These are phyloP conservation scores for Iberis pinnata DNA, from an alignment of 345 rosid species.

Conservation along the genomic window DNA sequence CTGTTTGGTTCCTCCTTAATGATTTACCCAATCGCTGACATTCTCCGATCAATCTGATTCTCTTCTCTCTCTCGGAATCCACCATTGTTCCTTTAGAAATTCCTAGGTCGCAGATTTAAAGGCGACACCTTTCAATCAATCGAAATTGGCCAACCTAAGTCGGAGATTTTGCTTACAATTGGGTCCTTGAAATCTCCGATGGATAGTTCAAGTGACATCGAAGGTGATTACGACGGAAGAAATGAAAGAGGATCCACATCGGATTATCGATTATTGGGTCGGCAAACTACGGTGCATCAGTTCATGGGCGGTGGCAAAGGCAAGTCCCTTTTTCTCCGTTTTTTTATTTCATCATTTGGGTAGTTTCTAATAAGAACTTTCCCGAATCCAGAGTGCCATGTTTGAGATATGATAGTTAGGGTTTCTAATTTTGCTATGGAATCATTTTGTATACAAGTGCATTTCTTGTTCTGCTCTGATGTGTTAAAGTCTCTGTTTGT, in stretches of 20 bases:
- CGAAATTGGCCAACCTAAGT: neutral
- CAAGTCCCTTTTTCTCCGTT: neutral
- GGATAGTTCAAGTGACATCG: slow-evolving; percentile 31
- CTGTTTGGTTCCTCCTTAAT: slow-evolving; percentile 12
- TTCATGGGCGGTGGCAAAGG: slow-evolving; percentile 50
- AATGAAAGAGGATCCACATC: slow-evolving; percentile 23
- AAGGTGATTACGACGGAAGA: slow-evolving; percentile 28
- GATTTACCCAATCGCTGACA: neutral
- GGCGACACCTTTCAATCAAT: too few species aligned
- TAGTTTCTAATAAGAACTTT: neutral
- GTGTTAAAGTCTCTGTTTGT: slow-evolving; percentile 4
- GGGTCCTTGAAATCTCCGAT: slow-evolving; percentile 12
- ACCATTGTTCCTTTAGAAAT: neutral
- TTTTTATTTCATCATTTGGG: too few species aligned
- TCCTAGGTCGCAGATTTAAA: slow-evolving; percentile 8
- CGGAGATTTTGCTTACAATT: neutral
- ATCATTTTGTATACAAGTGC: too few species aligned
- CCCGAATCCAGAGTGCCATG: neutral
- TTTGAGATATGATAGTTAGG: slow-evolving; percentile 6
- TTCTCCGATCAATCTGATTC: slow-evolving; percentile 15
- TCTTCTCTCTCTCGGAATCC: neutral
- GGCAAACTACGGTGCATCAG: slow-evolving; percentile 36
- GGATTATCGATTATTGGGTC: slow-evolving; percentile 34
- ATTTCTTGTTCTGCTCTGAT: too few species aligned
- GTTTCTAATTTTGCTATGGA: too few species aligned